Conservation (phyloP, 1,284 basidiomycete species). For the Microbotryum saponariae region DNA sequence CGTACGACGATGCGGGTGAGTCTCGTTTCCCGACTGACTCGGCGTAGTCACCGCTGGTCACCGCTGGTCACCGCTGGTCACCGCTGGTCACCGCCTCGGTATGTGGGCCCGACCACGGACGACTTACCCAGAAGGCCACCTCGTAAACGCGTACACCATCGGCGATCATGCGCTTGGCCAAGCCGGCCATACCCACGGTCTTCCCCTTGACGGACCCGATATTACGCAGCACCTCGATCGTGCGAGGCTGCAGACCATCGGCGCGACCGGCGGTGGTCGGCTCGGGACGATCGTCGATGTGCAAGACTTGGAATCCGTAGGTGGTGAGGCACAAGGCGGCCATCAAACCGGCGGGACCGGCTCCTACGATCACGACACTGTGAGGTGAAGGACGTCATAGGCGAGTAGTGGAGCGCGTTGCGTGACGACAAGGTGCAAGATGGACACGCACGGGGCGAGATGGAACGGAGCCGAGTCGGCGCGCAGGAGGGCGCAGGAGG, state of each 20-base stretch:
- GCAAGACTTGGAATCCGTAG: slow-evolving; percentile 33
- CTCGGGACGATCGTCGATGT: slow-evolving; percentile 40
- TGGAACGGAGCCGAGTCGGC: no score
- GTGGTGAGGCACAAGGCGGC: slow-evolving; percentile 32
- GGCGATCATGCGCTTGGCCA: slow-evolving; percentile 37
- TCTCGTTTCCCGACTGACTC: no score
- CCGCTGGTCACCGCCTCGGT: not conserved
- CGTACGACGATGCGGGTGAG: no score
- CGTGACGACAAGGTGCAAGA: no score
- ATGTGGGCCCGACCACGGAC: not conserved
- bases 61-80: no score
- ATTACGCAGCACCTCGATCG: slow-evolving; percentile 36
- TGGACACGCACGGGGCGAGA: no score
- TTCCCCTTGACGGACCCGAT: slow-evolving; percentile 32
- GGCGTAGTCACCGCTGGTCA: not conserved
- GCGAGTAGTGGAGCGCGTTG: not conserved
- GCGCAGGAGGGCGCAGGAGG: no score
- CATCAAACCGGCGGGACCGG: slow-evolving; percentile 31
- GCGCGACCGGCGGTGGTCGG: slow-evolving; percentile 43
- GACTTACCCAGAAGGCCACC: slow-evolving; percentile 43
- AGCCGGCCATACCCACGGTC: slow-evolving; percentile 28
- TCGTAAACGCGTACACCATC: slow-evolving; percentile 41
- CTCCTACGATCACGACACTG: slow-evolving; percentile 30
- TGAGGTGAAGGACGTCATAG: not conserved
- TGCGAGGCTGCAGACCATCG: slow-evolving; percentile 43